These are phyloP conservation scores for Scedosporium aurantiacum DNA, from an alignment of 2,329 filamentous ascomycete genomes.

Conservation along the genomic window DNA sequence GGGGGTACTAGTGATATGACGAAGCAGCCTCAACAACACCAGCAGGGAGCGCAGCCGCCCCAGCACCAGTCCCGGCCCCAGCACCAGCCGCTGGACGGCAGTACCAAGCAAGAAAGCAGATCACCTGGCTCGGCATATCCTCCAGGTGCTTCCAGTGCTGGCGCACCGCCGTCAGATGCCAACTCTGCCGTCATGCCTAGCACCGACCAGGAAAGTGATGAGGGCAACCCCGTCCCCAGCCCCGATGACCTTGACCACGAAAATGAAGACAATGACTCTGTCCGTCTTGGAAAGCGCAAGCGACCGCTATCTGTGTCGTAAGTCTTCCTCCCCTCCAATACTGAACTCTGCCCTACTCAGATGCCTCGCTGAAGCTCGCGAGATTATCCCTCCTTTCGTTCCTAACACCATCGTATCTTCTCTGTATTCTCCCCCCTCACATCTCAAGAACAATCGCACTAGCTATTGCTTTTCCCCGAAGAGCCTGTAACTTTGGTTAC, in stretches of 20 bases:
- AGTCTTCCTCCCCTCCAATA: conserved; percentile 16
- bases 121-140: not conserved
- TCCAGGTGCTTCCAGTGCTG: not conserved
- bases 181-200: not conserved
- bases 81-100: not conserved
- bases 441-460: not conserved
- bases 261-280: conserved; percentile 30
- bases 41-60: conserved; percentile 8
- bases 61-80: conserved; percentile 6
- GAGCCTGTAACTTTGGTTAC: not conserved
- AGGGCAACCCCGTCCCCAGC: conserved; percentile 29
- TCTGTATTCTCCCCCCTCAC: not conserved
- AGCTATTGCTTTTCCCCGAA: not conserved
- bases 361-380: not conserved
- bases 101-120: not conserved
- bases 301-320: conserved; percentile 51
- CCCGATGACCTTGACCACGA: conserved; percentile 31
- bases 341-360: not conserved
- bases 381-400: not conserved
- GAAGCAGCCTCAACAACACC: conserved; percentile 2
- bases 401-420: not conserved
- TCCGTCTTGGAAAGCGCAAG: conserved; percentile 44
- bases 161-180: not conserved
- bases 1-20: not conserved
- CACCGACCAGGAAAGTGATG: conserved; percentile 35